phyloP scores from a whole-genome alignment of 768 basidiomycete genomes.

The Cytidiella melzeri region DNA sequence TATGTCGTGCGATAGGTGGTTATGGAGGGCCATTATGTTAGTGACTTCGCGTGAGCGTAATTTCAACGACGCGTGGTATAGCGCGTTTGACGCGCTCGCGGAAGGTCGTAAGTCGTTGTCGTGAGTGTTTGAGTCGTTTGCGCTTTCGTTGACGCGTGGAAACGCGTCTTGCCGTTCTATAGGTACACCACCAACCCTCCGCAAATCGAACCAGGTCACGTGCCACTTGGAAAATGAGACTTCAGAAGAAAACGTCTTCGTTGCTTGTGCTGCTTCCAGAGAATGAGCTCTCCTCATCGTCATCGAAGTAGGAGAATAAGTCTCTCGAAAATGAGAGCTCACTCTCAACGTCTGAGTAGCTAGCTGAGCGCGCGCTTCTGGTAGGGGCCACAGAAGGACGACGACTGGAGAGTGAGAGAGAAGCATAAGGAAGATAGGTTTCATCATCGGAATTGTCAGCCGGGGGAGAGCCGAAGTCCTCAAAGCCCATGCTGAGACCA shows the following conservation, averaged over 20 bases:
- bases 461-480: constrained; percentile 25
- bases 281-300: constrained; percentile 1
- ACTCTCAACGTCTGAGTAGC: constrained; percentile 24
- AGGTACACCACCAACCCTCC: too few species aligned
- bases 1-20: too few species aligned
- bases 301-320: constrained; percentile 14
- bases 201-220: background rate
- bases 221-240: background rate
- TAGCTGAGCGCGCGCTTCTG: constrained; percentile 15
- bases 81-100: background rate
- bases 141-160: constrained; percentile 2
- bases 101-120: constrained; percentile 5
- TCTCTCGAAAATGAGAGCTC: constrained; percentile 12
- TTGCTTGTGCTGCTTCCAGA: constrained; percentile 1
- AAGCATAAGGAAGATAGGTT: background rate
- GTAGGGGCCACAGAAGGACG: constrained; percentile 9
- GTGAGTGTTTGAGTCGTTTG: background rate
- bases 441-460: constrained; percentile 18
- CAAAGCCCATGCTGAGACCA: constrained; percentile 21
- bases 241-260: constrained; percentile 10
- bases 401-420: background rate
- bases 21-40: too few species aligned
- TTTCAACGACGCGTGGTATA: background rate
- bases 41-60: too few species aligned
- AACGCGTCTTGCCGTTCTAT: constrained; percentile 1